These are phyloP conservation scores for Cydonia oblonga DNA, from an alignment of 331 rosid species.

Conservation along the genomic window DNA sequence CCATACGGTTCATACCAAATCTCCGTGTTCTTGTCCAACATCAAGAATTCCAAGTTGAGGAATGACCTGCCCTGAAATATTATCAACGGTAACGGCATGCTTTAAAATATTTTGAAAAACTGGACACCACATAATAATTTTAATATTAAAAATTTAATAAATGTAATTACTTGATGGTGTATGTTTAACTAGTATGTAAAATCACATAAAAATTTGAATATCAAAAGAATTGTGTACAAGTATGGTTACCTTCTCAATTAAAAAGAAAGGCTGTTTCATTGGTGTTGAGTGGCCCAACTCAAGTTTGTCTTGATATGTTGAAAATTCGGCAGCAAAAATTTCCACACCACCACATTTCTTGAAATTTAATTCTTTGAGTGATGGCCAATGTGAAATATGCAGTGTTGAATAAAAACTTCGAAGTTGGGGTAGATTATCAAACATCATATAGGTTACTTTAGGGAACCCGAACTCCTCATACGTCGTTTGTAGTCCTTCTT, in stretches of 20 bases:
- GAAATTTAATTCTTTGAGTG: accelerated
- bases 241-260: neutral
- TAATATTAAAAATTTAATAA: no score
- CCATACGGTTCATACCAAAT: neutral
- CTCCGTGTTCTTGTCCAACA: accelerated
- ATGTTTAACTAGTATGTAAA: no score
- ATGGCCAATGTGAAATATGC: neutral
- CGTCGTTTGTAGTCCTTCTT: neutral
- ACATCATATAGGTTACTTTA: accelerated
- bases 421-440: neutral
- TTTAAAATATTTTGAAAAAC: no score
- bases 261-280: neutral
- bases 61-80: neutral
- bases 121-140: no score
- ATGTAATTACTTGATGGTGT: no score
- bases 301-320: no score
- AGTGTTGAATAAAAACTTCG: neutral
- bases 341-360: neutral
- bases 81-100: accelerated
- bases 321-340: neutral
- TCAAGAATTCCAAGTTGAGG: neutral
- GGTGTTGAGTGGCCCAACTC: neutral
- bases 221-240: neutral
- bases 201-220: no score
- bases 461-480: neutral